Base-by-base conservation (phyloP, 169 alveolate genomes). In the Besnoitia besnoiti region DNA sequence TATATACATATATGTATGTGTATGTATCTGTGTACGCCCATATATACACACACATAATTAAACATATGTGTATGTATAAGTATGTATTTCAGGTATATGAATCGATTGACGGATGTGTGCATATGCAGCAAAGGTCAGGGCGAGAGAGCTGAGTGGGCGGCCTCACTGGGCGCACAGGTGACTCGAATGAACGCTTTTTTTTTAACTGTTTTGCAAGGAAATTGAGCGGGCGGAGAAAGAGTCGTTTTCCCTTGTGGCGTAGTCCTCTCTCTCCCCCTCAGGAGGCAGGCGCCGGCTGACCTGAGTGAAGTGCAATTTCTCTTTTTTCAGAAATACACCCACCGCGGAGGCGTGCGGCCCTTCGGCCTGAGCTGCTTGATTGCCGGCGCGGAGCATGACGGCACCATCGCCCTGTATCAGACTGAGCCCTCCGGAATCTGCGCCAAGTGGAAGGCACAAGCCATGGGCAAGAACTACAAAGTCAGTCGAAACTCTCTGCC, bases 351-450 rank as follows among this genome's bases (percentile, higher is more conserved):
- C 1, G 99, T 98, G n/a, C 97, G 99, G 80, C 99, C 99, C 61
- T 99, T 98, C 94, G 99, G 99, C 85, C 98, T 99, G 61, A 98
- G 99, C 49, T 97, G 99, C 75, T 94, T 99, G 67, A 97, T 99
- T 67, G 99, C 98, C 0, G 99, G 99, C 0, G 77, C 89, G 35
- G 91, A 84, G 40, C 37, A 8, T 37, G 95, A 95, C 42, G 96
- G 95, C 42, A 37, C 77, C 49, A 90, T 94, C 5, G 95, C 95
- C 49, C 90, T 95, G 82, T 99, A 94, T 94, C 98, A 98, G 95
- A 99, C 99, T 37, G 99, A 99, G 90, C 99, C 99, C 10, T 98
- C 99, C 42, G 99, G 99, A 0, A 97, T 98, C 59, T 98, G 97
- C 92, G 96, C 99, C 30, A 97, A 98, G 55, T 99, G 99, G 99